Evolutionary conservation across 495 filamentous ascomycete species (phyloP), one percentile per base, ranked within the genome.

Genomic region (Neurospora sp.): DNA sequence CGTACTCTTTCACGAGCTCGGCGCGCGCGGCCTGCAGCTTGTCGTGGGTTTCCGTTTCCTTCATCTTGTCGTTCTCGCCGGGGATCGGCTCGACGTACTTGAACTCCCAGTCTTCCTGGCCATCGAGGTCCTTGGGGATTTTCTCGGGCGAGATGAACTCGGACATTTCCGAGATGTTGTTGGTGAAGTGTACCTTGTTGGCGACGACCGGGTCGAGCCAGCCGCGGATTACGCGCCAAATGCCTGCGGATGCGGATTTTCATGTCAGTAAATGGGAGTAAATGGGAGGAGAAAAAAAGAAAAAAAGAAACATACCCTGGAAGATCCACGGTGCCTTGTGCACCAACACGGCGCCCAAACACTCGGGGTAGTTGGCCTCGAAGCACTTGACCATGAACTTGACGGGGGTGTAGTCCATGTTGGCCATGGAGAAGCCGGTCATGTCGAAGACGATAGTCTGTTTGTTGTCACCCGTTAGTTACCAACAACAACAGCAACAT

Each of bases 381-480:
- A 99, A 99, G 82, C 94, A 97, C 84, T 97, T 97, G 84, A 98
- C 98, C 89, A 99, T 97, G 85, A 98, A 98, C 78, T 95, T 98
- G 35, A 99, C 93, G 0, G 96, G 96, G 0, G 93, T 88, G 79
- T 98, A 98, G 79, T 99, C 96, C 96, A 99, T 97, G 81, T 99
- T 99, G 1, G 94, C 90, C 82, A 98, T 84, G 65, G 90, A 90
- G 81, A 99, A 99, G 72, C 89, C 88, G 12, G 92, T 96, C 93
- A 99, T 96, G 81, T 99, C 95, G 79, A 99, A 99, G 39, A 98
- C 82, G 68, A 99, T 91, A 41, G 90, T 91, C 89, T 93, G 74
- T 14, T 75, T 2, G 27, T 27, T 42, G 42, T 1, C 9, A 12
- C 70, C 70, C 4, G 35, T 35, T 35, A 35, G 35, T 35, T 6